Evolutionary conservation across 768 basidiomycete species (phyloP), one percentile per base, ranked within the genome.

Genomic region (Amanita pseudoporphyria): DNA sequence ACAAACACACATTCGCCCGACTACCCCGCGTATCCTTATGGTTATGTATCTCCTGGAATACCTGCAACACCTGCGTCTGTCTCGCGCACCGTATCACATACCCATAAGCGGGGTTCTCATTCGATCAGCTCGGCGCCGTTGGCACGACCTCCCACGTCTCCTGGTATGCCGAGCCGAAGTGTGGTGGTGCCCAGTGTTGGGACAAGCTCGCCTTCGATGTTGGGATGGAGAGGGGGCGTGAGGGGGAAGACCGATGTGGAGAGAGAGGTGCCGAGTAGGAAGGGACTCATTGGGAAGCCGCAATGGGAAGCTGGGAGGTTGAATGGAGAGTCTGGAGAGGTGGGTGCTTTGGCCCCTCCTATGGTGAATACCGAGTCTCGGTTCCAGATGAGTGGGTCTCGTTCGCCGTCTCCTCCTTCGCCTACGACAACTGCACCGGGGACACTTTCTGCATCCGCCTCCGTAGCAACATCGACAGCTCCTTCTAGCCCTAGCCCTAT

Each of bases 71-170:
- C 43, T 30, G 16, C 30, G 16, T 13, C 14, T 32, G 33, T 65
- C 16, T 60, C 55, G 44, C 64, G 54, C 32, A 47, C 62, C 3
- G 57, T 55, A 32, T 57, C 67, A 9, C 61, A 63, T 53, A 57
- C 72, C 0, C 86, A 91, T 60, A 83, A 74, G 60, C 79, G 87
- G 6, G 78, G 78, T 9, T 80, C 79, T 0, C 88, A 91, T 61
- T 89, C 87, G 0, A 81, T 91, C 58, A 88, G 85, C 59, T 86
- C 85, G 45, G 89, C 84, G 1, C 87, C 87, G 0, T 69, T 91
- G 38, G 79, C 88, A 4, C 75, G 83, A 50, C 88, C 88, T 0
- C 88, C 88, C 0, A 91, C 88, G 2, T 89, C 86, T 2, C 86
- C 89, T 14, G 85, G 87, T 9, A 74, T 77, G 16, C 71, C 73